Percentiles rank a stretch among this genome's conserved stretches.
Evolutionary conservation across 768 basidiomycete species (phyloP).

Genomic region (Cubamyces lactineus): DNA sequence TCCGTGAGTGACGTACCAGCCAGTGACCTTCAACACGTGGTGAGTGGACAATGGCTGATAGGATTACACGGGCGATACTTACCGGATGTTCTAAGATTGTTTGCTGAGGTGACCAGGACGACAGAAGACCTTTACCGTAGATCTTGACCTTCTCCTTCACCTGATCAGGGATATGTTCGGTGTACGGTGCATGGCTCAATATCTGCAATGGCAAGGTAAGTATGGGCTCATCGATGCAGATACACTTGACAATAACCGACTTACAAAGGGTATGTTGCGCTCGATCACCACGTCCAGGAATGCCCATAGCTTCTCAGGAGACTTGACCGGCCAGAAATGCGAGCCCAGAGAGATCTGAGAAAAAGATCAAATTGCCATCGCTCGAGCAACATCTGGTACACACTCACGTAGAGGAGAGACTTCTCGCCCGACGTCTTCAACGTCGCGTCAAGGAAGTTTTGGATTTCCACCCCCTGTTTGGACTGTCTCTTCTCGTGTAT

Average conservation of each 20-base stretch:
- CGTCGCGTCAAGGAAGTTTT: slow-evolving; percentile 24
- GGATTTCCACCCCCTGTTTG: slow-evolving; percentile 15
- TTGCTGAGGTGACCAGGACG: slow-evolving; percentile 23
- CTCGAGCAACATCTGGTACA: neutral
- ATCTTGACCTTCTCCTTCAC: slow-evolving; percentile 17
- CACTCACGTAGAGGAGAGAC: slow-evolving; percentile 18
- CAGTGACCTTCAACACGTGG: slow-evolving; percentile 8
- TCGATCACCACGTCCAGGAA: slow-evolving; percentile 28
- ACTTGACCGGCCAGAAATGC: slow-evolving; percentile 25
- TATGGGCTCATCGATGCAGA: neutral
- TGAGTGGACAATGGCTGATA: neutral
- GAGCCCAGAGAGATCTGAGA: slow-evolving; percentile 28
- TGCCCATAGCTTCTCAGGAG: slow-evolving; percentile 24
- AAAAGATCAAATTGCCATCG: no score
- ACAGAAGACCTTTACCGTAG: slow-evolving; percentile 16
- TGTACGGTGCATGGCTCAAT: slow-evolving; percentile 19
- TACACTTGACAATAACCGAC: neutral
- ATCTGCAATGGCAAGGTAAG: neutral
- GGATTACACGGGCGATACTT: no score
- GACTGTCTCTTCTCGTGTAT: slow-evolving; percentile 21
- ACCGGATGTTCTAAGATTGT: slow-evolving; percentile 20
- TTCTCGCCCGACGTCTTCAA: slow-evolving; percentile 24
- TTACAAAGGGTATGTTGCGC: slow-evolving; percentile 26
- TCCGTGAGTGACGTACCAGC: slow-evolving; percentile 31
- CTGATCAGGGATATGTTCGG: slow-evolving; percentile 9